These are phyloP conservation scores for Aspergillus asperescens DNA, from an alignment of 495 filamentous ascomycete species.

Conservation along the genomic window DNA sequence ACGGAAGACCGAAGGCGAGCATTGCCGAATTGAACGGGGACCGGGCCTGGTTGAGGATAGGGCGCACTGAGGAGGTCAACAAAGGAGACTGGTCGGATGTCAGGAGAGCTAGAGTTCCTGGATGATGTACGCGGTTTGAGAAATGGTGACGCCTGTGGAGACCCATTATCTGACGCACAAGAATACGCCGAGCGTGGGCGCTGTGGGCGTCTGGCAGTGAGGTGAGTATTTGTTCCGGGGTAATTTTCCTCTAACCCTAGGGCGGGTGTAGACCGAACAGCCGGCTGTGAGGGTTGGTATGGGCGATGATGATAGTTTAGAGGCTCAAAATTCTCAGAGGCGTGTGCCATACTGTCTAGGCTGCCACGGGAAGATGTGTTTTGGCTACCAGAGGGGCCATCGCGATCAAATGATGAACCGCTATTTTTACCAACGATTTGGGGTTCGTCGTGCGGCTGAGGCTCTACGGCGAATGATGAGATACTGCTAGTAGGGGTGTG, in stretches of 20 bases:
- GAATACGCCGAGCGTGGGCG: constrained; percentile 70
- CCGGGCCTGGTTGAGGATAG: constrained; percentile 80
- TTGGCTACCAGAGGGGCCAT: constrained; percentile 21
- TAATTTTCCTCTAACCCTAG: constrained; percentile 22
- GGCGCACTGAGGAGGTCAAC: constrained; percentile 82
- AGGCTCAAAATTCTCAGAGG: constrained; percentile 39
- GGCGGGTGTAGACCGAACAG: constrained; percentile 12
- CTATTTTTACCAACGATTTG: constrained; percentile 22
- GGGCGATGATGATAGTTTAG: constrained; percentile 49
- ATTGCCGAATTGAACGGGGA: constrained; percentile 64
- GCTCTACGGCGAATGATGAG: constrained; percentile 39
- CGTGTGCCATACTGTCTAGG: constrained; percentile 32
- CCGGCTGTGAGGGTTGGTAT: constrained; percentile 20
- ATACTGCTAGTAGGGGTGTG: constrained; percentile 38
- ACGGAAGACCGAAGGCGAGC: constrained; percentile 68
- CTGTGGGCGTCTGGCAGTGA: constrained; percentile 47
- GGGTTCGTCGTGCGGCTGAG: constrained; percentile 23
- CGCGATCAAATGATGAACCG: constrained; percentile 25
- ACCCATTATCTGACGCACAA: constrained; percentile 62
- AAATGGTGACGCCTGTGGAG: constrained; percentile 46
- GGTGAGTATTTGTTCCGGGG: constrained; percentile 44
- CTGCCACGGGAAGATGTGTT: constrained; percentile 38
- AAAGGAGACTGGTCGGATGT: constrained; percentile 73
- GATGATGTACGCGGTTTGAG: constrained; percentile 53
- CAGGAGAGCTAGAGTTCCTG: constrained; percentile 63